Base-by-base conservation (phyloP, 129 eudicot species). In the Heracleum sosnowskyi region DNA sequence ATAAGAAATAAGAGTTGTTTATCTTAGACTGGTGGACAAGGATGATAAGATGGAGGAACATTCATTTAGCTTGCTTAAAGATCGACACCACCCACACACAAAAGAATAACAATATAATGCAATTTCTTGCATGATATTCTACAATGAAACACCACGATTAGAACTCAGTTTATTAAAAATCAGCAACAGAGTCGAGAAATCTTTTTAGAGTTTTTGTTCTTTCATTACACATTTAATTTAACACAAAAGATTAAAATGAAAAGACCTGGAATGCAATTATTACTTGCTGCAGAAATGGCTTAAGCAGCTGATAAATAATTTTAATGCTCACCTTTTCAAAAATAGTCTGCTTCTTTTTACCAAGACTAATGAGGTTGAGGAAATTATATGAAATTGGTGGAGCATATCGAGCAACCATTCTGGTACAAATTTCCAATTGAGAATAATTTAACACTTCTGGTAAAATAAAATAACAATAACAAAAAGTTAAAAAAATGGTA, bases 351-450 rank as follows among this genome's bases (percentile, higher is more conserved):
- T 92, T 90, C 55, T 81, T 80, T 77, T 85, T 89, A 55, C 84
- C 90, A 69, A 94, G 98, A 76, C 97, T 88, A 76, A 94, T 84
- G 81, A 91, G 93, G 80, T 94, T 94, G 69, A 94, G 92, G 82
- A 89, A 94, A 82, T 94, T 94, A 87, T 87, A 94, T 37, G 97
- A 94, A 85, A 94, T 79, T 51, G 98, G 98, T 75, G 98, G 97
- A 22, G 98, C 98, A 87, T 94, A 94, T 49, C 98, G 96, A 74
- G 98, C 98, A 84, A 94, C 93, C 98, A 94, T 91, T 86, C 97
- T 91, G 92, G 60, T 16, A 68, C 40, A 79, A 57, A 80, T 45
- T 36, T 57, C 55, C 66, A 68, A 37, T 77, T 28, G 24, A 31
- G 84, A 77, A 12, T 60, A 66, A 10, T 49, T 44, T 35, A 49